These are phyloP conservation scores for Exophiala calicioides DNA, from an alignment of 2,329 filamentous ascomycete genomes.

Conservation along the genomic window DNA sequence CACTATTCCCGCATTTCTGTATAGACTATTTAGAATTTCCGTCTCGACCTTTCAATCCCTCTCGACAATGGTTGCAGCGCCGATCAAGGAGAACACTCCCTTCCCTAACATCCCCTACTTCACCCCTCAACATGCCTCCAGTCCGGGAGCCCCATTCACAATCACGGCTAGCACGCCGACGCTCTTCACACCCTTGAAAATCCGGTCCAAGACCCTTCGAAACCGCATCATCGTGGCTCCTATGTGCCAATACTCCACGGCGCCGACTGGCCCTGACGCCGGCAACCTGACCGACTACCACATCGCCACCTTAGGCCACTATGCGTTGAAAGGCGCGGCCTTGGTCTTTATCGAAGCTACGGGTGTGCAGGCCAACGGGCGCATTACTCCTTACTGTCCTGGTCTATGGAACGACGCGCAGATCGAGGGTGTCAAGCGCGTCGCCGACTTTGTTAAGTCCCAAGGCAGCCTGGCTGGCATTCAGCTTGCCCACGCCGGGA, in stretches of 20 bases:
- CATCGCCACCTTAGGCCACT: slow-evolving; percentile 39
- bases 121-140: slow-evolving; percentile 24
- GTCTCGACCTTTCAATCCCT: too few relatives aligned
- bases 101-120: slow-evolving; percentile 31
- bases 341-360: slow-evolving; percentile 70
- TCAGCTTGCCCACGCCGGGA: slow-evolving; percentile 78
- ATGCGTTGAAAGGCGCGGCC: slow-evolving; percentile 30
- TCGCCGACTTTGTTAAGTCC: slow-evolving; percentile 77
- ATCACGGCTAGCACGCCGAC: slow-evolving; percentile 22
- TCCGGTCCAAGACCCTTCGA: slow-evolving; percentile 55
- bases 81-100: too few relatives aligned
- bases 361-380: slow-evolving; percentile 70
- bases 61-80: too few relatives aligned
- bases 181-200: slow-evolving; percentile 49
- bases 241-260: slow-evolving; percentile 58
- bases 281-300: slow-evolving; percentile 50
- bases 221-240: slow-evolving; percentile 60
- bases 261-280: slow-evolving; percentile 34
- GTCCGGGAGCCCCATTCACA: slow-evolving; percentile 24
- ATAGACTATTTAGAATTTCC: too few relatives aligned
- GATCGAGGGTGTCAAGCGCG: slow-evolving; percentile 49
- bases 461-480: slow-evolving; percentile 76
- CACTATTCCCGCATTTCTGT: too few relatives aligned
- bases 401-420: slow-evolving; percentile 41
- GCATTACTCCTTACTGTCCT: slow-evolving; percentile 63